Conservation (phyloP, 2,329 filamentous ascomycete genomes). For the Penicillium sp. region DNA sequence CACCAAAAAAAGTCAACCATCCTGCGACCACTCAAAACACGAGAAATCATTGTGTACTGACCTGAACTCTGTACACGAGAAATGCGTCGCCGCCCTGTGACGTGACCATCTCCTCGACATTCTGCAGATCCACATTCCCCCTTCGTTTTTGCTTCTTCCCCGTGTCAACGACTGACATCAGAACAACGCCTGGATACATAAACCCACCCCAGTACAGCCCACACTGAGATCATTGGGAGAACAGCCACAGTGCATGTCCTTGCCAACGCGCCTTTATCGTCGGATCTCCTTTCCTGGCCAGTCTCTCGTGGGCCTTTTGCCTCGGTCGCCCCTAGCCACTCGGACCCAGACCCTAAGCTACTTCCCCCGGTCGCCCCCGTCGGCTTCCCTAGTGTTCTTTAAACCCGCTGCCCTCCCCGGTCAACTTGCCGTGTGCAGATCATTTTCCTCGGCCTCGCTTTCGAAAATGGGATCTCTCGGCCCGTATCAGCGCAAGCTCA, state of each 20-base stretch:
- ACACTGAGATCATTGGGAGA: conserved; percentile 22
- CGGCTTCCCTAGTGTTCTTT: conserved; percentile 26
- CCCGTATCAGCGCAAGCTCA: conserved; percentile 46
- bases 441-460: conserved; percentile 28
- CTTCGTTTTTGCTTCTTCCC: conserved; percentile 2
- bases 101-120: conserved; percentile 20
- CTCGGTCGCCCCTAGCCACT: conserved; percentile 38
- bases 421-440: conserved; percentile 26
- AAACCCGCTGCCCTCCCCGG: conserved; percentile 25
- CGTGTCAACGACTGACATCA: conserved; percentile 25
- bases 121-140: conserved; percentile 23
- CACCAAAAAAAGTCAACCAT: conserved; percentile 14
- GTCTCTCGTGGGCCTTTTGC: conserved; percentile 23
- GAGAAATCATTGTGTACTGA: neutral
- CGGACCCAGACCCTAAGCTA: conserved; percentile 31
- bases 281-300: conserved; percentile 35
- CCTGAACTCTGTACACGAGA: conserved; percentile 12
- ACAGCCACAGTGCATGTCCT: conserved; percentile 25
- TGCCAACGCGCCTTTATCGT: conserved; percentile 21
- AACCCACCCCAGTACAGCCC: conserved; percentile 14
- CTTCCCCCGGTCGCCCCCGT: conserved; percentile 28
- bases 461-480: conserved; percentile 43
- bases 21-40: conserved; percentile 4
- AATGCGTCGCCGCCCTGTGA: conserved; percentile 26
- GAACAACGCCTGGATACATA: conserved; percentile 13